These are phyloP conservation scores for Plasmodium fragile DNA, from an alignment of 169 alveolate genomes.

Conservation along the genomic window DNA sequence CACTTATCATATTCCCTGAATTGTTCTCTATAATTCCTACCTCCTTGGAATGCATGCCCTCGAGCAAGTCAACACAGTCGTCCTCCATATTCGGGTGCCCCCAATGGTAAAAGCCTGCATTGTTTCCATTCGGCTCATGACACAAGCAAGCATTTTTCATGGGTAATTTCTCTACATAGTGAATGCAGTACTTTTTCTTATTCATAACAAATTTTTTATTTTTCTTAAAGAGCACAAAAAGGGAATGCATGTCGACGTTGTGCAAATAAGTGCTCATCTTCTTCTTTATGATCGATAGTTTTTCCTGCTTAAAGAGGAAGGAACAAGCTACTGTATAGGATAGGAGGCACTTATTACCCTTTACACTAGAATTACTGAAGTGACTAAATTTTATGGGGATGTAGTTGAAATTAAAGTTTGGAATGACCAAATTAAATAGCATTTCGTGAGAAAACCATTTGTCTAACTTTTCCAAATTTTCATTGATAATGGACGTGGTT, in stretches of 20 bases:
- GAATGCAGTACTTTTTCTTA: slow-evolving; percentile 4
- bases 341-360: slow-evolving; percentile 31
- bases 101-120: not conserved
- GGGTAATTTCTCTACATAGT: slow-evolving; percentile 36
- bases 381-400: slow-evolving; percentile 52
- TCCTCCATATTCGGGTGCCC: slow-evolving; percentile 1
- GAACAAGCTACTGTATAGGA: slow-evolving; percentile 54
- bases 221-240: slow-evolving; percentile 35
- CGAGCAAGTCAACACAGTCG: not conserved
- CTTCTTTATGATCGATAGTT: slow-evolving; percentile 51
- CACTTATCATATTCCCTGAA: not conserved
- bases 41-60: slow-evolving; percentile 10
- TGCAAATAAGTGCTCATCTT: slow-evolving; percentile 31
- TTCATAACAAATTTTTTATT: slow-evolving; percentile 25
- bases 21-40: not conserved
- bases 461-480: slow-evolving; percentile 46
- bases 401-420: slow-evolving; percentile 45
- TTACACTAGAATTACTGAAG: slow-evolving; percentile 36
- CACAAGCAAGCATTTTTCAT: slow-evolving; percentile 30
- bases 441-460: slow-evolving; percentile 75
- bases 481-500: slow-evolving; percentile 12
- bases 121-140: slow-evolving; percentile 9
- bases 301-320: slow-evolving; percentile 67
- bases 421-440: slow-evolving; percentile 65
- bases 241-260: slow-evolving; percentile 33